Base-by-base conservation (phyloP, 768 basidiomycete species). In the Pulveroboletus frians region DNA sequence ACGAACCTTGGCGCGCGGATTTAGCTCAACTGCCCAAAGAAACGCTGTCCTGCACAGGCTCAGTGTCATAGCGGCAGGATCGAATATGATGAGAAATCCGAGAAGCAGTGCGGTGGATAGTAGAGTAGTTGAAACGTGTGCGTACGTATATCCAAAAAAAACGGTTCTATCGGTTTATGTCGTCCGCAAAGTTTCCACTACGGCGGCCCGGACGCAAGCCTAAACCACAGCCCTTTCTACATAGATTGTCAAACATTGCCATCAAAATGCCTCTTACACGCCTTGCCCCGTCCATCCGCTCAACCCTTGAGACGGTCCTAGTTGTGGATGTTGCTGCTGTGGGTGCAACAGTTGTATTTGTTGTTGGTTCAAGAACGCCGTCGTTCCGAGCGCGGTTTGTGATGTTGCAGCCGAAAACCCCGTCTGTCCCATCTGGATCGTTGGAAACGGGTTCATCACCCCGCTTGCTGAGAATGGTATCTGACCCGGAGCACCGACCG, bases 391-490 rank as follows among this genome's bases (percentile, higher is more conserved):
- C 10, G 42, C 63, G 11, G 55, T 50, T 35, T 71, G 72, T 11
- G 71, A 65, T 6, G 66, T 63, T 51, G 53, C 59, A 21, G 53
- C 48, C 40, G 58, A 43, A 23, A 60, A 61, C 11, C 53, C 61
- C 1, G 21, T 13, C 23, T 53, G 62, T 6, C 47, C 50, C 39
- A 46, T 46, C 13, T 55, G 57, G 44, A 55, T 46, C 35, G 43
- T 44, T 8, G 61, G 41, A 35, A 61, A 64, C 5, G 61, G 56
- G 32, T 58, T 62, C 34, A 23, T 46, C 15, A 37, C 3, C n/a
- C 36, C 50, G 3, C 23, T 27, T 13, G 43, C 17, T 3, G 53
- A 37, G 27, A 58, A 47, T 52, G 70, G 62, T 57, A 64, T 49
- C 59, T 70, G 68, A 0, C 38, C 45, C 2, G 58, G 50, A 21